phyloP scores from a whole-genome alignment of 1,139 yeast species.

The Spathaspora sp. region DNA sequence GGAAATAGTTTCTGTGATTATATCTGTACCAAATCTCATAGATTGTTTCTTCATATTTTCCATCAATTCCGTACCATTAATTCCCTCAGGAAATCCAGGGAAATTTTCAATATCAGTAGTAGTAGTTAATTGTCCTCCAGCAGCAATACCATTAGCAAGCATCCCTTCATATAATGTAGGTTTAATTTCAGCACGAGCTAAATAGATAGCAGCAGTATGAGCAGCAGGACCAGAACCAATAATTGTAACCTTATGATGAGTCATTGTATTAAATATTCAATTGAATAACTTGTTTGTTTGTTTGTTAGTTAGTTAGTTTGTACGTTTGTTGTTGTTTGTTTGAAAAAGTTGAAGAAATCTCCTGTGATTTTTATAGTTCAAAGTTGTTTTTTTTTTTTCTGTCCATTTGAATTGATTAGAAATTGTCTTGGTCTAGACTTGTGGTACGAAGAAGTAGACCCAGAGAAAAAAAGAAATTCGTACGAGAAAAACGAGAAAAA shows the following conservation, averaged over 20 bases:
- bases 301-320: too few relatives aligned
- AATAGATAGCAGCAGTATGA: slow-evolving; percentile 96
- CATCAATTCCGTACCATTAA: slow-evolving; percentile 85
- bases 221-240: slow-evolving; percentile 99
- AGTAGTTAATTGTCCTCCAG: slow-evolving; percentile 98
- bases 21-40: slow-evolving; percentile 82
- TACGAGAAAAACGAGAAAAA: neutral
- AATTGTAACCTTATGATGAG: slow-evolving; percentile 85
- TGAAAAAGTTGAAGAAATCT: neutral
- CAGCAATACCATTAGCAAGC: slow-evolving; percentile 97
- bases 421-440: neutral
- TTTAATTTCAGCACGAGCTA: slow-evolving; percentile 93
- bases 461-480: neutral
- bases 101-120: slow-evolving; percentile 97
- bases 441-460: neutral
- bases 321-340: too few relatives aligned
- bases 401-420: neutral
- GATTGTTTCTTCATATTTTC: slow-evolving; percentile 92
- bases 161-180: slow-evolving; percentile 94
- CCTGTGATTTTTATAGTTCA: neutral
- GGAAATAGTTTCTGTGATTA: slow-evolving; percentile 90
- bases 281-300: neutral
- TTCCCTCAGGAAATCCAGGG: slow-evolving; percentile 98
- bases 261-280: slow-evolving; percentile 48
- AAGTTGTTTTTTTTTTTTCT: neutral